Conservation (phyloP, 1,284 basidiomycete species). For the Papiliotrema flavescens region DNA sequence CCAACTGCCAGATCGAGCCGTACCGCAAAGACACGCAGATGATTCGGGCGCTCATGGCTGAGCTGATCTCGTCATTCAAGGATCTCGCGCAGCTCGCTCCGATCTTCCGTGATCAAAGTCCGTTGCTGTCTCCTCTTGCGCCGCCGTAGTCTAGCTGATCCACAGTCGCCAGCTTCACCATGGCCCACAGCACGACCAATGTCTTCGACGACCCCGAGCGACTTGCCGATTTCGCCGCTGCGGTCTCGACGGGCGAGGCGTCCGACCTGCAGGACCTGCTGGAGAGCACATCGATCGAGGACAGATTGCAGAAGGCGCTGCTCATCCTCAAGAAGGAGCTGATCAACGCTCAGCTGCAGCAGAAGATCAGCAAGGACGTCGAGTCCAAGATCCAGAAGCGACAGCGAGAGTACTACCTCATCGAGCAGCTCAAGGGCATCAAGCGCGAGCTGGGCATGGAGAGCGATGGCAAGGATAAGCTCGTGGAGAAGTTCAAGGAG, state of each 20-base stretch:
- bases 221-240: conserved; percentile 95
- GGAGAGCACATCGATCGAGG: conserved; percentile 80
- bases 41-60: conserved; percentile 91
- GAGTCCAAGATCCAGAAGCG: conserved; percentile 96
- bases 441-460: conserved; percentile 98
- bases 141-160: background rate
- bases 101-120: conserved; percentile 91
- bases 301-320: conserved; percentile 84
- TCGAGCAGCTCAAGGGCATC: conserved; percentile 98
- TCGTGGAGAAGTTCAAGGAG: conserved; percentile 94
- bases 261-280: conserved; percentile 90
- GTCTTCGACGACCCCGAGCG: conserved; percentile 99
- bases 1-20: conserved; percentile 74
- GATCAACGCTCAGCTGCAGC: conserved; percentile 94
- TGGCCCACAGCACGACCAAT: conserved; percentile 92
- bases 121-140: conserved; percentile 6
- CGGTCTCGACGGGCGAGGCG: conserved; percentile 87
- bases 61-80: conserved; percentile 97
- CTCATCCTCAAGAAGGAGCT: conserved; percentile 96
- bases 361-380: conserved; percentile 90
- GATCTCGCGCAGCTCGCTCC: conserved; percentile 97
- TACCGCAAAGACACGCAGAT: conserved; percentile 93
- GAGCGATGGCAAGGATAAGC: conserved; percentile 89
- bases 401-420: conserved; percentile 95
- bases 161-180: conserved; percentile 67